Conservation (phyloP, 306 rosid species). For the Vachellia collinsii region DNA sequence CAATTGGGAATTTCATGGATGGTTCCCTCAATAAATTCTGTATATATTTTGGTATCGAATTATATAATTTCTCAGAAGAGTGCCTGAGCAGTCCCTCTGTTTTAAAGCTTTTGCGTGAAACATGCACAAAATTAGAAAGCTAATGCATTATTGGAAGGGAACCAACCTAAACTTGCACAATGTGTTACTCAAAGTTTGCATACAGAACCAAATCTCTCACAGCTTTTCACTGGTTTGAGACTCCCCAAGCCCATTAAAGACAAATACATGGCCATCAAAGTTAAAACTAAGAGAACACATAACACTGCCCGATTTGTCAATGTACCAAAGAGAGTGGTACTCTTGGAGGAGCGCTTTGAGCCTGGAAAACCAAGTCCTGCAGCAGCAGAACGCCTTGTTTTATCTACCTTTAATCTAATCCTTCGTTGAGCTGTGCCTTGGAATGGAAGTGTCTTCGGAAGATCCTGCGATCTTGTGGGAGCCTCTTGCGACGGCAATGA, state of each 20-base stretch:
- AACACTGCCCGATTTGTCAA: constrained; percentile 2
- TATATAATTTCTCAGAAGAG: neutral
- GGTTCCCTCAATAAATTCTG: too few species aligned
- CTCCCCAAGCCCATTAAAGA: constrained; percentile 45
- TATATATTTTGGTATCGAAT: neutral
- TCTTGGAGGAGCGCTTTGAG: constrained; percentile 41
- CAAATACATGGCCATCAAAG: constrained; percentile 33
- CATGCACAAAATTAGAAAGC: neutral
- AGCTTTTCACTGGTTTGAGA: constrained; percentile 36
- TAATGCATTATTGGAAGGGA: neutral
- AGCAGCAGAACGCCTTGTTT: constrained; percentile 27
- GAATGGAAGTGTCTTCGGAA: constrained; percentile 26
- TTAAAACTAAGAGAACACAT: neutral
- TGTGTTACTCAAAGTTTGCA: neutral
- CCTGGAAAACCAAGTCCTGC: constrained; percentile 18
- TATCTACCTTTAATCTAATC: constrained; percentile 47
- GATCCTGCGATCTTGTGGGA: constrained; percentile 41
- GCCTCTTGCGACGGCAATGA: constrained; percentile 36
- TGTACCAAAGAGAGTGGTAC: neutral
- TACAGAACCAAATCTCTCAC: constrained; percentile 10
- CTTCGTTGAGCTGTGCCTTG: constrained; percentile 80
- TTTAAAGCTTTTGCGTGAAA: neutral
- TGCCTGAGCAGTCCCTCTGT: too few species aligned
- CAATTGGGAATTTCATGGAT: too few species aligned
- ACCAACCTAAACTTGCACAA: neutral